A percentile compares a stretch with the other conserved stretches of the same genome.
These are phyloP conservation scores for Lachnellula arida DNA, from an alignment of 2,329 filamentous ascomycete species.

Conservation along the genomic window DNA sequence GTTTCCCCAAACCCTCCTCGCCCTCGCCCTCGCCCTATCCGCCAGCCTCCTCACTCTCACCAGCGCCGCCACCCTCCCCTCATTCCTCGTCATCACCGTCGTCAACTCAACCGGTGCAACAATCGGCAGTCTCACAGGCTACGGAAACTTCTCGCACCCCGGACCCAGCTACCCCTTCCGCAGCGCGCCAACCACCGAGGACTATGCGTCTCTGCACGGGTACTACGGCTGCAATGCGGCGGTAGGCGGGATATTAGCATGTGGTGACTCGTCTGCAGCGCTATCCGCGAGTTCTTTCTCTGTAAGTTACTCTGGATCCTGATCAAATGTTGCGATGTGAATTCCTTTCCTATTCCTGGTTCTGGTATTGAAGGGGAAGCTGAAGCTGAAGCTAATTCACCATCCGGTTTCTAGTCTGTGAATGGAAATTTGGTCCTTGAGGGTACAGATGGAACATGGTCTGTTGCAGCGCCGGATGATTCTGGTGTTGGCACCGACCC, in stretches of 20 bases:
- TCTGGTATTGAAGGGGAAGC: too few relatives aligned
- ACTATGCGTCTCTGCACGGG: neutral
- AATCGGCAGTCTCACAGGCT: conserved; percentile 6
- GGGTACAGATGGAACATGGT: conserved; percentile 7
- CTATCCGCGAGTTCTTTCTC: neutral
- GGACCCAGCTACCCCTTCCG: conserved; percentile 6
- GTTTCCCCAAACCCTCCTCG: too few relatives aligned
- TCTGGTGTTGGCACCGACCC: neutral
- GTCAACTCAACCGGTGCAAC: neutral
- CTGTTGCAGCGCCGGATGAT: conserved; percentile 1
- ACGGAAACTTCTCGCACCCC: conserved; percentile 10
- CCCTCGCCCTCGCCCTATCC: too few relatives aligned
- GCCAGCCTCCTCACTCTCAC: neutral
- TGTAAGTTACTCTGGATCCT: neutral
- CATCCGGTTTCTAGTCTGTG: neutral
- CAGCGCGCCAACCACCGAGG: neutral
- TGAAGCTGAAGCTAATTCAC: neutral
- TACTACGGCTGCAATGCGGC: neutral
- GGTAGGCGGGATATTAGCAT: neutral
- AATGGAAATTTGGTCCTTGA: conserved; percentile 1
- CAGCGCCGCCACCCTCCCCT: neutral
- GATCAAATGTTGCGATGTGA: too few relatives aligned
- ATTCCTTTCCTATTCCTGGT: neutral
- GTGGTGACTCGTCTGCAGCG: neutral
- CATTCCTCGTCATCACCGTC: neutral